Evolutionary conservation across 306 rosid species (phyloP).

Genomic region (Castanea sativa): DNA sequence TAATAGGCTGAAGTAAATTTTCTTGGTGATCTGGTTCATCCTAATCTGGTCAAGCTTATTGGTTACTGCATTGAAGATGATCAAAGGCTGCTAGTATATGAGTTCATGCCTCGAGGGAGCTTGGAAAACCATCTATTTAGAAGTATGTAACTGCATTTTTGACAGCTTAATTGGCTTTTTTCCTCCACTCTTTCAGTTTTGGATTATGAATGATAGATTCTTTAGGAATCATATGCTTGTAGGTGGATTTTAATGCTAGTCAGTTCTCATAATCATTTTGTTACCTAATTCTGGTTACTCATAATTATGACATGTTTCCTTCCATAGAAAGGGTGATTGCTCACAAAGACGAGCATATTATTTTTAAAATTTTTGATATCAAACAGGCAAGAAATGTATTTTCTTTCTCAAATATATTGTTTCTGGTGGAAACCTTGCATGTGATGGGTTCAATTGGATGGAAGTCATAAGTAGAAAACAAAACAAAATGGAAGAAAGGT

Average conservation of each 20-base stretch:
- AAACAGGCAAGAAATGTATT: not conserved
- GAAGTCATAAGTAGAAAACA: not conserved
- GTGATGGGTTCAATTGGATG: not conserved
- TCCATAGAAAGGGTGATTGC: not conserved
- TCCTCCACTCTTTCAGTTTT: not conserved
- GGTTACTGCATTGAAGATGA: conserved; percentile 98
- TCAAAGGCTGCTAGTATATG: conserved; percentile 89
- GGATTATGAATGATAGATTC: not conserved
- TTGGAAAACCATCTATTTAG: conserved; percentile 94
- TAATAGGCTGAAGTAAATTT: conserved; percentile 91
- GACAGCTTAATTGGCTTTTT: not conserved
- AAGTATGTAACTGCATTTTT: conserved; percentile 52
- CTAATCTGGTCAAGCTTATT: conserved; percentile 83
- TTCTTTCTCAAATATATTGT: not conserved
- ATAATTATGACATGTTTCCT: not conserved
- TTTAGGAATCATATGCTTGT: not conserved
- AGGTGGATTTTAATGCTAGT: not conserved
- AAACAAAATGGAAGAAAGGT: not conserved
- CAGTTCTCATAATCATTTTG: not conserved
- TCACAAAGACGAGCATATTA: not conserved
- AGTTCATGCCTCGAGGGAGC: conserved; percentile 99
- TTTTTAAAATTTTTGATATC: not conserved
- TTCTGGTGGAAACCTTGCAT: not conserved
- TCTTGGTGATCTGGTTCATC: conserved; percentile 92
- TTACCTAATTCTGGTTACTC: not conserved